Base-by-base conservation (phyloP, 2,329 filamentous ascomycete species). In the Clarireedia hainanense region DNA sequence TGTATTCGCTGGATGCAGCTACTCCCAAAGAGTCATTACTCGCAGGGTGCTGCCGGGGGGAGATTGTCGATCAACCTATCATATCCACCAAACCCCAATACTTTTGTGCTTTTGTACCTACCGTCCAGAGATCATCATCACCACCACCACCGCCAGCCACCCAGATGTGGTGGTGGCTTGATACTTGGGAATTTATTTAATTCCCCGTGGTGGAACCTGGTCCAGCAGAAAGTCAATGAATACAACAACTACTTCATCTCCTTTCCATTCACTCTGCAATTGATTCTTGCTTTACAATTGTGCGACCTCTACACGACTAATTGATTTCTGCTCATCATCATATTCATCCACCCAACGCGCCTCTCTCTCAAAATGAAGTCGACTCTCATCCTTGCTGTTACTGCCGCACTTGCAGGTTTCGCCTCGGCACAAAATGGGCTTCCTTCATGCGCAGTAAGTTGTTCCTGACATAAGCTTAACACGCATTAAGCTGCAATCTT, bases 371-470 rank as follows among this genome's bases (percentile, higher is more conserved):
- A 30, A 24, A 61, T 62, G 62, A 60, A 58, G 34, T 26, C 53
- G 37, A 58, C 49, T 15, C 47, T 39, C 43, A 42, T 58, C 49
- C 43, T 76, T 57, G 63, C 77, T 63, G 68, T 79, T 61, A 68
- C 75, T 59, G 69, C 82, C 63, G 75, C 79, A 62, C 70, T 82
- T 48, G 74, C 79, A 63, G 75, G 76, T 71, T 71, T 83, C 57
- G 75, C 78, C 60, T 70, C 73, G 59, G 78, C 78, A 40, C 79
- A 81, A 66, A 62, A 65, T 30, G 65, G 64, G 40, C 74, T 80
- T 49, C 83, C 80, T 15, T 57, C 60, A 9, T 85, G 77, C 64
- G 80, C 81, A 61, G 81, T 84, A 74, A 65, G 79, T 75, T 39
- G 20, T 34, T 40, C 12, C 15, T 34, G 23, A 43, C 40, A 43